A percentile compares a stretch with the other conserved stretches of the same genome.
These are phyloP conservation scores for Cubamyces lactineus DNA, from an alignment of 768 basidiomycete species.

Conservation along the genomic window DNA sequence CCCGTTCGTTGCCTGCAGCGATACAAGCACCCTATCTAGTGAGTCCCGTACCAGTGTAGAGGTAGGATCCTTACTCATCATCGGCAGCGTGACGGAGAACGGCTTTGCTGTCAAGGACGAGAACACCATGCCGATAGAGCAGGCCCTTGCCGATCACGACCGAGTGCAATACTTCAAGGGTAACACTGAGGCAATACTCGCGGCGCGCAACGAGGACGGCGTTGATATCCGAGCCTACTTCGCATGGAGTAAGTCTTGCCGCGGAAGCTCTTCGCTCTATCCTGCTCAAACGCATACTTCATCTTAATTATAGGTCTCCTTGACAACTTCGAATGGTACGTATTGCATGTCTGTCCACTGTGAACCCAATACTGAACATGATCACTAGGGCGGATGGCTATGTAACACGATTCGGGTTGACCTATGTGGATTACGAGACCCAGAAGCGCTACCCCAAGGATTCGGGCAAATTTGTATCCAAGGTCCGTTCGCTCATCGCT, in stretches of 20 bases:
- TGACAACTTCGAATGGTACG: constrained; percentile 71
- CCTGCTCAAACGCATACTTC: neutral
- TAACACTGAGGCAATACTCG: constrained; percentile 54
- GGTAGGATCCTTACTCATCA: neutral
- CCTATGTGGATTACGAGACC: constrained; percentile 71
- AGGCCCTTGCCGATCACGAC: constrained; percentile 60
- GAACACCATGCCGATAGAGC: constrained; percentile 51
- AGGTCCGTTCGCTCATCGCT: constrained; percentile 40
- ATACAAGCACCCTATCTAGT: constrained; percentile 61
- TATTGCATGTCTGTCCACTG: neutral
- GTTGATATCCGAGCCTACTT: constrained; percentile 67
- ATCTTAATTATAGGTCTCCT: constrained; percentile 49
- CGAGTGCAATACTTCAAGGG: constrained; percentile 71
- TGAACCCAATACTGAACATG: neutral
- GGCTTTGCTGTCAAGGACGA: constrained; percentile 73
- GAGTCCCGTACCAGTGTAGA: constrained; percentile 22
- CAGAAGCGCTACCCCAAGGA: constrained; percentile 69
- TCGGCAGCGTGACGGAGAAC: constrained; percentile 68
- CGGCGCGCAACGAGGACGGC: constrained; percentile 63
- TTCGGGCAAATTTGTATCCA: constrained; percentile 57
- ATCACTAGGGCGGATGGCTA: constrained; percentile 62
- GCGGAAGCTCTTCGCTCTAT: neutral
- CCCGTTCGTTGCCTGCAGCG: constrained; percentile 33
- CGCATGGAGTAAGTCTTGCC: constrained; percentile 59
- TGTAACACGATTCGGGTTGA: constrained; percentile 67